Evolutionary conservation across 1,139 yeast species (phyloP), one percentile per base, ranked within the genome.

Genomic region (Blastobotrys raffinosifermentans): DNA sequence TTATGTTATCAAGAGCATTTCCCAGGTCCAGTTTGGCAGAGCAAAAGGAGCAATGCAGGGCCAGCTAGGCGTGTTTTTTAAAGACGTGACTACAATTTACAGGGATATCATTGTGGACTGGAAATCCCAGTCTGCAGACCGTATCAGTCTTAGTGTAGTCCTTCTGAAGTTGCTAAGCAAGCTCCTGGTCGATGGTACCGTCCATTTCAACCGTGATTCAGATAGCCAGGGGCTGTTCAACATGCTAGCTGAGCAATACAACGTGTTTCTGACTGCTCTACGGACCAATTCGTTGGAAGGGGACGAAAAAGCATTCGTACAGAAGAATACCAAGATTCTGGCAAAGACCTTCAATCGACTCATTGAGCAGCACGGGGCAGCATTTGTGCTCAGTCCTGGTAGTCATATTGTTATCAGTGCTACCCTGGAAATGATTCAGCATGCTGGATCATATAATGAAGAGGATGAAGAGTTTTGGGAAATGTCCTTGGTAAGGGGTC

Each of bases 21-120:
- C 91, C 1, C 66, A 79, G 39, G 89, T 89, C 0, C 67, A 91
- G 49, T 83, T 89, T 31, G 97, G 97, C 4, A 72, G 85, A 43
- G 75, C 91, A 4, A 73, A 91, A 48, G 78, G 78, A 11, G 85
- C 87, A 1, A 70, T 91, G 73, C 94, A 82, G 53, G 76, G 80
- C 0, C 61, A 75, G 1, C 58, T 86, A 30, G 71, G 78, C 18
- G 17, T 29, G 29, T 29, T 40, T 10, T 27, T 40, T 22, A 17
- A 15, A 2, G 25, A 21, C 4, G 23, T 36, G 14, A 27, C 31
- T 9, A 72, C 75, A 40, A 62, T 80, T 29, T 87, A 87, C 56
- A 49, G 69, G 25, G 58, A 66, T 22, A 74, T 75, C 41, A 83
- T 81, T 50, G 73, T 73, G 32, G 66, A 69, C 40, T 85, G 94